phyloP scores from a whole-genome alignment of 441 rosid genomes.

The Flueggea neowawraea region DNA sequence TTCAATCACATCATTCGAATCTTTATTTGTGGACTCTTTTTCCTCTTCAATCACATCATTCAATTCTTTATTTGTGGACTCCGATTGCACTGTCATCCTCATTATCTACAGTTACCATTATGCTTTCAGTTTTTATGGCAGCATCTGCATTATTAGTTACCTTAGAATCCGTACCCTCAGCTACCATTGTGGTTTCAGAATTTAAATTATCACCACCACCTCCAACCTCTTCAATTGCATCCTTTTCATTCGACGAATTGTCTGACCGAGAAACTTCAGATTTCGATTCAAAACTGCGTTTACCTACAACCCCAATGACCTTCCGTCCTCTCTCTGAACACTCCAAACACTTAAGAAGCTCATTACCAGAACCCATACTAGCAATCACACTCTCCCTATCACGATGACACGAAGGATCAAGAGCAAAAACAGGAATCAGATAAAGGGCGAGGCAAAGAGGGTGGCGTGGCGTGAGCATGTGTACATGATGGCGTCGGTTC shows the following conservation, averaged over 20 bases:
- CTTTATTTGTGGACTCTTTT: too few relatives aligned
- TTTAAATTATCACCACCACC: conserved; percentile 12
- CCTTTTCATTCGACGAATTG: conserved; percentile 32
- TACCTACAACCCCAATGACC: conserved; percentile 74
- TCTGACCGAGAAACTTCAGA: conserved; percentile 22
- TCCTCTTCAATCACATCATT: not conserved
- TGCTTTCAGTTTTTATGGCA: not conserved
- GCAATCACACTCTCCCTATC: conserved; percentile 82
- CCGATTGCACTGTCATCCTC: not conserved
- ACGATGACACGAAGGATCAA: conserved; percentile 65
- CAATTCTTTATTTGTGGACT: not conserved
- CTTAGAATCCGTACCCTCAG: conserved; percentile 14
- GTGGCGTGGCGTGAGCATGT: too few relatives aligned
- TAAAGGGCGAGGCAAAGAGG: conserved; percentile 26
- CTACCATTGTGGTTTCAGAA: conserved; percentile 6
- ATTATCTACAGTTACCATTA: conserved; percentile 3
- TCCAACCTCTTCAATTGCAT: conserved; percentile 18
- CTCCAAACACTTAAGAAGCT: conserved; percentile 76
- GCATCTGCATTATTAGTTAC: not conserved
- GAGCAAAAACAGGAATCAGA: conserved; percentile 83
- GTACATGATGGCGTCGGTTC: not conserved
- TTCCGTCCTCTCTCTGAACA: conserved; percentile 85
- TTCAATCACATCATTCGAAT: conserved; percentile 1
- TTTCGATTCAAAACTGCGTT: conserved; percentile 39
- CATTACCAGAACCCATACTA: conserved; percentile 64